Evolutionary conservation across 495 filamentous ascomycete species (phyloP).

Genomic region (Collariella sp.): DNA sequence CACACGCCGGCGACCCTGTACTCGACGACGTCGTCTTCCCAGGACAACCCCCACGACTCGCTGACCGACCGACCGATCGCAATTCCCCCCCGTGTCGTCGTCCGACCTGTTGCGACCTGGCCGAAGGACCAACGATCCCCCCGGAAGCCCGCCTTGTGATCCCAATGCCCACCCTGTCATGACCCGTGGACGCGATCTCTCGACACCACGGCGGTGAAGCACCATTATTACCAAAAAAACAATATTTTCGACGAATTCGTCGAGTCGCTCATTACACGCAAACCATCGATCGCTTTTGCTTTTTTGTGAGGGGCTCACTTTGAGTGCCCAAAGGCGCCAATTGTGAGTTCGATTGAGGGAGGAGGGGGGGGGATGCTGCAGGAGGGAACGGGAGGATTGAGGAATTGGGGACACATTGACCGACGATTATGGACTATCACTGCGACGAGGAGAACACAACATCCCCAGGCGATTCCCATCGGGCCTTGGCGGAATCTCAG

Average conservation of each 20-base stretch:
- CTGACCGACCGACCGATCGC: slow-evolving; percentile 7
- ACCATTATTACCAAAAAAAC: slow-evolving; percentile 3
- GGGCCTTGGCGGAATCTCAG: background rate
- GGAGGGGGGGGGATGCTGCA: background rate
- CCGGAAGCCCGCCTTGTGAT: slow-evolving; percentile 16
- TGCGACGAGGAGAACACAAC: slow-evolving; percentile 5
- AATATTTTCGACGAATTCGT: slow-evolving; percentile 32
- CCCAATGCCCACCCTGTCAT: slow-evolving; percentile 29
- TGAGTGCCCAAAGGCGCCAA: slow-evolving; percentile 9
- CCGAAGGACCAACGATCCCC: slow-evolving; percentile 12
- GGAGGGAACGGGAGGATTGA: background rate
- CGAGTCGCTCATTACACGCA: slow-evolving; percentile 38
- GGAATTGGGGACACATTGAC: background rate
- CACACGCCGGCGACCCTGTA: slow-evolving; percentile 14
- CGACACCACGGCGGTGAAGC: slow-evolving; percentile 22
- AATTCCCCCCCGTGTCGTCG: slow-evolving; percentile 1
- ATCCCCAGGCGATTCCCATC: background rate
- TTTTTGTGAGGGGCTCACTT: background rate
- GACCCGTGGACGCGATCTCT: slow-evolving; percentile 25
- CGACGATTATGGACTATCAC: background rate
- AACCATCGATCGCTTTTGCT: slow-evolving; percentile 10
- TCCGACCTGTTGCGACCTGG: slow-evolving; percentile 12
- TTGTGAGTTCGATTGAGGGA: slow-evolving; percentile 18
- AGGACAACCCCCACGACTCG: slow-evolving; percentile 25
- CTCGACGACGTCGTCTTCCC: slow-evolving; percentile 26